Conservation (phyloP, 768 basidiomycete species). For the Rickenella mellea region DNA sequence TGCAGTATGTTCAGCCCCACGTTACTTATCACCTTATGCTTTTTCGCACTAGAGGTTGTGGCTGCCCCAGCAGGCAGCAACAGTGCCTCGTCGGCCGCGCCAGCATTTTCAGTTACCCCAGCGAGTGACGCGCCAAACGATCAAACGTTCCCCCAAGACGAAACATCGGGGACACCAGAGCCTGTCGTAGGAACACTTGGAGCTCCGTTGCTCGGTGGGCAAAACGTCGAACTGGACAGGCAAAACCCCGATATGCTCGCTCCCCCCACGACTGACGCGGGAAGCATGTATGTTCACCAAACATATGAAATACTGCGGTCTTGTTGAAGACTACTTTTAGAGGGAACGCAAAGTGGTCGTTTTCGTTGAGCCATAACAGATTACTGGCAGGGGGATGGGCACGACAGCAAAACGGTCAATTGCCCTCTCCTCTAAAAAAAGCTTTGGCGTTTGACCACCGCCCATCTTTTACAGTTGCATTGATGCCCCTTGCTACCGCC, state of each 20-base stretch:
- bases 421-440: neutral
- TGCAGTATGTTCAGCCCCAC: too few species aligned
- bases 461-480: constrained; percentile 21
- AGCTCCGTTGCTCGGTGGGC: constrained; percentile 32
- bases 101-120: constrained; percentile 35
- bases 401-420: constrained; percentile 39
- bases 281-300: constrained; percentile 25
- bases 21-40: too few species aligned
- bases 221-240: constrained; percentile 28
- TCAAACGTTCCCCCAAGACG: constrained; percentile 23
- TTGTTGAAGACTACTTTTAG: constrained; percentile 14
- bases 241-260: constrained; percentile 36
- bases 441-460: constrained; percentile 1
- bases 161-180: constrained; percentile 5
- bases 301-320: neutral
- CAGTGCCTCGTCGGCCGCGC: too few species aligned
- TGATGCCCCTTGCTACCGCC: constrained; percentile 39
- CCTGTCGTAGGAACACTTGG: constrained; percentile 26
- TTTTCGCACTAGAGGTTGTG: too few species aligned
- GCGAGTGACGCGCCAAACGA: constrained; percentile 37
- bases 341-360: constrained; percentile 47
- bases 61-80: too few species aligned
- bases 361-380: constrained; percentile 45
- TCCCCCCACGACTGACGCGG: constrained; percentile 35
- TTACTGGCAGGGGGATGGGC: constrained; percentile 53